A percentile compares a stretch with the other conserved stretches of the same genome.
phyloP scores from a whole-genome alignment of 2,329 filamentous ascomycete genomes.

The Cladosporium sp. region DNA sequence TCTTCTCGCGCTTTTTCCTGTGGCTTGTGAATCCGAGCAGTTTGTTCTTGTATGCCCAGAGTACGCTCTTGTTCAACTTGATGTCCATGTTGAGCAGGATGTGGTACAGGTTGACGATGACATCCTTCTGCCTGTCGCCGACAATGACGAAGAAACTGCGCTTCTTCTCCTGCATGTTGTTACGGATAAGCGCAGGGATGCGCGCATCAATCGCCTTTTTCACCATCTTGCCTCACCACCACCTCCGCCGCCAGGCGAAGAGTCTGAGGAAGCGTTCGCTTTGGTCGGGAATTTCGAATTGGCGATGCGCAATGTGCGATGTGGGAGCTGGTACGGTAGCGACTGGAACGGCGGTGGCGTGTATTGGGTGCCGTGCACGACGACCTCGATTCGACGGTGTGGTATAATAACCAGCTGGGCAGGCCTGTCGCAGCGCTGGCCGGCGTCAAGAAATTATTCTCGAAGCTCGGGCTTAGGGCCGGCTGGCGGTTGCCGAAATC shows the following conservation, averaged over 20 bases:
- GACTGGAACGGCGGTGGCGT: neutral
- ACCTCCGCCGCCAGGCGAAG: constrained; percentile 10
- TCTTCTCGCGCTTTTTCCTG: constrained; percentile 94
- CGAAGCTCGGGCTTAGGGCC: no score
- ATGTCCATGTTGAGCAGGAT: constrained; percentile 86
- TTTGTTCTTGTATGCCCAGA: constrained; percentile 99
- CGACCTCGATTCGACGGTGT: no score
- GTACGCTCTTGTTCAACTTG: constrained; percentile 89
- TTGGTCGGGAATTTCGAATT: neutral
- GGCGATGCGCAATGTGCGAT: neutral
- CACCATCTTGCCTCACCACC: constrained; percentile 40
- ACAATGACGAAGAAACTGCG: constrained; percentile 97
- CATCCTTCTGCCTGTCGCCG: constrained; percentile 89
- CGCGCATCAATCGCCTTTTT: constrained; percentile 67
- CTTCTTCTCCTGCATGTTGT: constrained; percentile 93
- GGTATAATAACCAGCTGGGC: no score
- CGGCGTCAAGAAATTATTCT: no score
- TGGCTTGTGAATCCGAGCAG: constrained; percentile 91
- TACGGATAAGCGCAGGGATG: constrained; percentile 83
- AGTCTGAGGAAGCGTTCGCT: neutral
- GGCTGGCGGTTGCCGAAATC: no score
- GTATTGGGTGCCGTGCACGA: no score
- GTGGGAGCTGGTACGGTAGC: neutral
- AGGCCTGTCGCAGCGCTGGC: no score
- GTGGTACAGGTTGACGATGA: constrained; percentile 90